Evolutionary conservation across 148 eudicot genomes (phyloP), one percentile per base, ranked within the genome.

Genomic region (Cornus kousa): DNA sequence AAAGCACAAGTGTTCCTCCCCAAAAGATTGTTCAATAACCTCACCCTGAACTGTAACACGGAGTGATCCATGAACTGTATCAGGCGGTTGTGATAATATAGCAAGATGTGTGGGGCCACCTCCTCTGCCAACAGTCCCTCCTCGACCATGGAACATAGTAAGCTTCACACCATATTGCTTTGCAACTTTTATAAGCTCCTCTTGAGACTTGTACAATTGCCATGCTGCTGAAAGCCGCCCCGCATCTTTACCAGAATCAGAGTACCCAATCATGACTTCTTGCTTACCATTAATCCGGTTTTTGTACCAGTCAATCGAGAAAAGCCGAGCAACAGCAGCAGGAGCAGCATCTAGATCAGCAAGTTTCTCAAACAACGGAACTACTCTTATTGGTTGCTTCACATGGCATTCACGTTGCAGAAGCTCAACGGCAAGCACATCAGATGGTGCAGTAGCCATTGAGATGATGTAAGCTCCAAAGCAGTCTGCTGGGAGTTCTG

Each of bases 21-120:
- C 98, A 72, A 96, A 95, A 5, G 94, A 93, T 60, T 96, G 99
- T 84, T 96, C 99, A 73, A 96, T 96, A 80, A 96, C 99, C 78
- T 96, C 99, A 59, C 99, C 99, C 85, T 96, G 99, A 70, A 96
- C 97, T 0, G 98, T 96, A 64, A 93, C 99, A 76, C 99, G 95
- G 67, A 96, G 93, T 4, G 98, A 93, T 17, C 99, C 99, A 6
- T 92, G 89, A 70, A 94, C 82, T 3, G 98, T 96, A 13, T 96
- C 98, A 0, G 99, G 99, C 6, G 99, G 99, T 75, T 96, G 99
- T 79, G 99, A 96, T 89, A 96, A 83, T 77, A 96, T 96, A 83
- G 99, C 99, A 78, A 96, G 92, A 80, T 94, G 99, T 48, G 95
- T 96, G 68, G 99, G 99, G 32, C 99, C 99, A 64, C 99, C 99